Conservation (phyloP, 1,284 basidiomycete genomes). For the Irpex lacteus region DNA sequence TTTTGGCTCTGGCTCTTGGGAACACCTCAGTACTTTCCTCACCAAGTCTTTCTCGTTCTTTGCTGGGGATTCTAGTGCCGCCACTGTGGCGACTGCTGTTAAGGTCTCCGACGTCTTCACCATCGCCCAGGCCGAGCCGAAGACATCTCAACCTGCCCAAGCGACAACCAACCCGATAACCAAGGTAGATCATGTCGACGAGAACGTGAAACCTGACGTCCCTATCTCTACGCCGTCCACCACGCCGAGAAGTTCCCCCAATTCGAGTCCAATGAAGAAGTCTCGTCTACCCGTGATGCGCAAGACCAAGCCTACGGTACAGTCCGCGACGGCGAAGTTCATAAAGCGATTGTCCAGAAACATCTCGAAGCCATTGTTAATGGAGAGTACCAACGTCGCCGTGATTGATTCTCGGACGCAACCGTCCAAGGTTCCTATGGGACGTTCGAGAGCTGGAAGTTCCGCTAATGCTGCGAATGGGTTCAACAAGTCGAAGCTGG, state of each 20-base stretch:
- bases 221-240: neutral
- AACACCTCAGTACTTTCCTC: conserved; percentile 10
- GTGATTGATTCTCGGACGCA: neutral
- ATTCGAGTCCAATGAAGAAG: conserved; percentile 8
- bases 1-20: conserved; percentile 10
- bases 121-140: neutral
- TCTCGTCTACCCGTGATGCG: conserved; percentile 22
- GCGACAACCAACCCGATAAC: too few relatives aligned
- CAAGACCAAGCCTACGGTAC: conserved; percentile 13
- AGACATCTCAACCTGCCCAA: too few relatives aligned
- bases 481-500: too few relatives aligned
- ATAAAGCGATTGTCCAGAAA: conserved; percentile 24
- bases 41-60: conserved; percentile 9
- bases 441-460: neutral
- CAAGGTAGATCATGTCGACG: too few relatives aligned
- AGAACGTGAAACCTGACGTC: neutral
- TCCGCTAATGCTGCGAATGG: too few relatives aligned
- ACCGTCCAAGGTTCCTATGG: neutral
- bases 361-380: conserved; percentile 23
- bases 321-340: neutral
- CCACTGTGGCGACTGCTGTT: neutral
- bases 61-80: neutral
- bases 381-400: conserved; percentile 23
- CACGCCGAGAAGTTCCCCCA: neutral
- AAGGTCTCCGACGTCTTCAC: neutral